Conservation (phyloP, 129 eudicot species). For the Tanacetum coccineum region DNA sequence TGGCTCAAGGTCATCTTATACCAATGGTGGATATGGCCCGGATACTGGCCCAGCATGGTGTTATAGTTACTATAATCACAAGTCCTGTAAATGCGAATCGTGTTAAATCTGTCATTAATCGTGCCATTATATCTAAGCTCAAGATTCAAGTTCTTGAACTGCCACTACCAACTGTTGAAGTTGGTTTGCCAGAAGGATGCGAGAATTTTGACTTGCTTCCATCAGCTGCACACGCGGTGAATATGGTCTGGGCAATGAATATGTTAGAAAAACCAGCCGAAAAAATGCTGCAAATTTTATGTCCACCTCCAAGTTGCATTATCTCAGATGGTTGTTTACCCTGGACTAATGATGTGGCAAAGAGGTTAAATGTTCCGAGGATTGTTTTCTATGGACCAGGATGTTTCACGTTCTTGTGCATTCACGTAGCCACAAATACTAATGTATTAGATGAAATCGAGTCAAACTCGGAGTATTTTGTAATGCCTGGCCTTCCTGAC, state of each 20-base stretch:
- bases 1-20: conserved; percentile 38
- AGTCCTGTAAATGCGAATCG: conserved; percentile 31
- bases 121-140: conserved; percentile 4
- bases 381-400: conserved; percentile 14
- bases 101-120: background rate
- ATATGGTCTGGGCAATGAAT: background rate
- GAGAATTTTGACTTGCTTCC: conserved; percentile 17
- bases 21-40: conserved; percentile 32
- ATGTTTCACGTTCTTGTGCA: background rate
- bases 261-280: conserved; percentile 16
- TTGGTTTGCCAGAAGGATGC: conserved; percentile 21
- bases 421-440: conserved; percentile 2
- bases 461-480: conserved; percentile 10
- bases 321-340: conserved; percentile 10
- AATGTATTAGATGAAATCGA: background rate
- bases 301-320: conserved; percentile 7
- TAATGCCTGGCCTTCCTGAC: conserved; percentile 9
- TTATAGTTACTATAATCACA: conserved; percentile 37
- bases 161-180: conserved; percentile 7
- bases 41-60: conserved; percentile 32
- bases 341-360: conserved; percentile 9
- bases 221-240: background rate
- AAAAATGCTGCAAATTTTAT: background rate
- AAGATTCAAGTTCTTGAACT: conserved; percentile 16
- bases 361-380: conserved; percentile 5